A percentile compares a stretch with the other conserved stretches of the same genome.
These are phyloP conservation scores for Phyllosticta ampelicida DNA, from an alignment of 2,329 filamentous ascomycete species.

Conservation along the genomic window DNA sequence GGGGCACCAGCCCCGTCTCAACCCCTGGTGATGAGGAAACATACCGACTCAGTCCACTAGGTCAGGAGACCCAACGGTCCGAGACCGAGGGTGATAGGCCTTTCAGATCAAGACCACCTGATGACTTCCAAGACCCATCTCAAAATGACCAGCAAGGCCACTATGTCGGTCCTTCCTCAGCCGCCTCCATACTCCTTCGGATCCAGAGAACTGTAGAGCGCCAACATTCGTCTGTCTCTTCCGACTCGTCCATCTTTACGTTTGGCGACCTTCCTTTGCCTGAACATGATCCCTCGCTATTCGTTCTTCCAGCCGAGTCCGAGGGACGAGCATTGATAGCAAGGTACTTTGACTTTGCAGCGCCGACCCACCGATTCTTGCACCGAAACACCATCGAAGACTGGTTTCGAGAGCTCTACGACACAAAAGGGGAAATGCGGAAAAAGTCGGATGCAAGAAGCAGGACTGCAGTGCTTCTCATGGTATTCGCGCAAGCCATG, in stretches of 20 bases:
- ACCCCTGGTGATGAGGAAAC: slow-evolving; percentile 6
- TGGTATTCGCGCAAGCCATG: slow-evolving; percentile 27
- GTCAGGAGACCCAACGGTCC: background rate
- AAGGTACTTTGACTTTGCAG: slow-evolving; percentile 50
- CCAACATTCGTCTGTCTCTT: slow-evolving; percentile 26
- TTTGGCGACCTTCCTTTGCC: slow-evolving; percentile 41
- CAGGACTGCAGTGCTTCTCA: slow-evolving; percentile 23
- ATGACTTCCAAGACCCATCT: slow-evolving; percentile 34
- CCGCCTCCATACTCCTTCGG: slow-evolving; percentile 39
- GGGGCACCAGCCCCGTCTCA: background rate
- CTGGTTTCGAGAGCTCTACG: slow-evolving; percentile 27
- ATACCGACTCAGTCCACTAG: background rate
- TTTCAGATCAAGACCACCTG: background rate
- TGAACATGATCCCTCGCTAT: slow-evolving; percentile 22
- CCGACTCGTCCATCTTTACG: slow-evolving; percentile 38
- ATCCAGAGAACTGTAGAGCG: slow-evolving; percentile 39
- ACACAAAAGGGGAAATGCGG: slow-evolving; percentile 18
- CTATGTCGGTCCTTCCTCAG: slow-evolving; percentile 39
- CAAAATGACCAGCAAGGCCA: slow-evolving; percentile 38
- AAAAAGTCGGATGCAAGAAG: slow-evolving; percentile 18
- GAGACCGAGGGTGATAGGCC: background rate
- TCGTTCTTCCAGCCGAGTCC: slow-evolving; percentile 28
- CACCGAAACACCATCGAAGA: slow-evolving; percentile 43
- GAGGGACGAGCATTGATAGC: slow-evolving; percentile 36
- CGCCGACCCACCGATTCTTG: slow-evolving; percentile 50